phyloP scores from a whole-genome alignment of 805 yeast species.

The Alloascoidea africana region DNA sequence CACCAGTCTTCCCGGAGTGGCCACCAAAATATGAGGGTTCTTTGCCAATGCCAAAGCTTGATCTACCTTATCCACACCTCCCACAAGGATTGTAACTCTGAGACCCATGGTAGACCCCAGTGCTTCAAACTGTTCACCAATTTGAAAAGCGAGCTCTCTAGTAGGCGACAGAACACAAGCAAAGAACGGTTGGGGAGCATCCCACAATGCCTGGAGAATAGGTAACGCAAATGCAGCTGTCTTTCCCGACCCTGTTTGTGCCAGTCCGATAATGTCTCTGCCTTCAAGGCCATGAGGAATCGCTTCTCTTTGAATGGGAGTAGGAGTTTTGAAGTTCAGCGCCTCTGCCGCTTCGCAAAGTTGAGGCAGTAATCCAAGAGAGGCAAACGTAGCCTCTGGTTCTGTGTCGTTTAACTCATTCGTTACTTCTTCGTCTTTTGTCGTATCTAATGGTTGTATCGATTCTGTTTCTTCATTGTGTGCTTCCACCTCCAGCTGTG shows the following conservation, averaged over 20 bases:
- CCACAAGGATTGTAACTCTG: slow-evolving; percentile 79
- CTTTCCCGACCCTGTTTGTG: slow-evolving; percentile 96
- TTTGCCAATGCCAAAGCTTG: slow-evolving; percentile 89
- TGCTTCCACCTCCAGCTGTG: background rate
- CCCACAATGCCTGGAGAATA: slow-evolving; percentile 79
- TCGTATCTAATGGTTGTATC: too few species aligned
- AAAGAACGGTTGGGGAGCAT: slow-evolving; percentile 75
- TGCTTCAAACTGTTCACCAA: slow-evolving; percentile 91
- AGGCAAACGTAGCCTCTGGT: background rate
- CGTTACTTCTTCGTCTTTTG: background rate
- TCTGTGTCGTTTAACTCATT: background rate
- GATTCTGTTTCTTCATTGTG: background rate
- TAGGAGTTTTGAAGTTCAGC: slow-evolving; percentile 67
- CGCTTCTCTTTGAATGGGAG: slow-evolving; percentile 87
- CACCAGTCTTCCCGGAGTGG: slow-evolving; percentile 81
- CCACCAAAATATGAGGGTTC: slow-evolving; percentile 88
- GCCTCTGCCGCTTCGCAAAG: slow-evolving; percentile 64
- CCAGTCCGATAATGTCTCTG: slow-evolving; percentile 87
- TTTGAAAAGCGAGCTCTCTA: slow-evolving; percentile 38
- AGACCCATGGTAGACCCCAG: slow-evolving; percentile 86
- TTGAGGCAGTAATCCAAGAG: slow-evolving; percentile 49
- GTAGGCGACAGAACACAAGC: slow-evolving; percentile 79
- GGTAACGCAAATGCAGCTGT: slow-evolving; percentile 98
- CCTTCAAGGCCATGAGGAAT: slow-evolving; percentile 87
- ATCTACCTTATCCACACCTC: slow-evolving; percentile 98